Evolutionary conservation across 768 basidiomycete species (phyloP).

Genomic region (Lyophyllum semitale): DNA sequence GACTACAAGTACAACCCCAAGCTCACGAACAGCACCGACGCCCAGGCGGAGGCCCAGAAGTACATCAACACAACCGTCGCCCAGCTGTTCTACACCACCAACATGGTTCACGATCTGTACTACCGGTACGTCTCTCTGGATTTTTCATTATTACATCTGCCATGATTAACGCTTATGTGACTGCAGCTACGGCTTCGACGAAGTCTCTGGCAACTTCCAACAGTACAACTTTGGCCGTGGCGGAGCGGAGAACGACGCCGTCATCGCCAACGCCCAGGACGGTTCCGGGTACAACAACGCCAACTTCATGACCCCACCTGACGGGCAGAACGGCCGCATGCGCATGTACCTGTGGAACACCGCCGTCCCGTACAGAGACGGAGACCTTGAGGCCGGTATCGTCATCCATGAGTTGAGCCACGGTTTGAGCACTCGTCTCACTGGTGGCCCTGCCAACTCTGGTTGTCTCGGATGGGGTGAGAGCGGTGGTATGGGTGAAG

Average conservation of each 20-base stretch:
- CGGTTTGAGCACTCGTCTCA: conserved; percentile 90
- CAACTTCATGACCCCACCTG: conserved; percentile 86
- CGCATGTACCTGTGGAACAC: conserved; percentile 98
- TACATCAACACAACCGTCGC: conserved; percentile 88
- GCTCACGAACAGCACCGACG: conserved; percentile 52
- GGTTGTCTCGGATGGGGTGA: conserved; percentile 97
- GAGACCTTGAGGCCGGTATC: conserved; percentile 95
- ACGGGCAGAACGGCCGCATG: conserved; percentile 89
- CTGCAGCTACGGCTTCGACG: conserved; percentile 85
- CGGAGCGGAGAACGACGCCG: conserved; percentile 83
- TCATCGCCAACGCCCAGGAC: conserved; percentile 95
- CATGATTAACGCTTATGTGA: conserved; percentile 7
- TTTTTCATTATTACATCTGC: neutral
- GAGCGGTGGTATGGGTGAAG: conserved; percentile 96
- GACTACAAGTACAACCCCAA: conserved; percentile 77
- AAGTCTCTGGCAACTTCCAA: conserved; percentile 94
- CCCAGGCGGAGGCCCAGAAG: conserved; percentile 69
- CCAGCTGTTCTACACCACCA: conserved; percentile 87
- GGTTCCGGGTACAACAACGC: conserved; percentile 92
- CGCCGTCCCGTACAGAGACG: conserved; percentile 87
- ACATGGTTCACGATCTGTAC: conserved; percentile 81
- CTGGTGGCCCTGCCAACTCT: conserved; percentile 91
- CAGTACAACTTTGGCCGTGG: conserved; percentile 95
- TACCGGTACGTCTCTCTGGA: conserved; percentile 50
- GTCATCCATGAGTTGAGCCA: conserved; percentile 91